Conservation (phyloP, 176 grass and related monocot species). For the Zoysia japonica region DNA sequence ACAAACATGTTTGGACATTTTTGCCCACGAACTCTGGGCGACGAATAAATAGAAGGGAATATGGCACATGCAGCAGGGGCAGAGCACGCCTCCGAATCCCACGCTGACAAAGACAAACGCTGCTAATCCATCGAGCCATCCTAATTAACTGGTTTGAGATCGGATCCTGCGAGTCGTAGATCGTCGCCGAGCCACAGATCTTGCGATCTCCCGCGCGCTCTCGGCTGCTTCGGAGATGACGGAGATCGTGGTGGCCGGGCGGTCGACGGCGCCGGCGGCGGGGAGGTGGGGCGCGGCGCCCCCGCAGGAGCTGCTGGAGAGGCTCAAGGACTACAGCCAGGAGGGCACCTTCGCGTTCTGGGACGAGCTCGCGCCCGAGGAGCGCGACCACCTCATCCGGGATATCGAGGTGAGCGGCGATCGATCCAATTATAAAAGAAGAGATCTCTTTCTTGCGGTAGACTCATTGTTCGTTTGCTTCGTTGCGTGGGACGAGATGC, state of each 20-base stretch:
- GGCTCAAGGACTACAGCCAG: conserved; percentile 85
- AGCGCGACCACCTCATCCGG: conserved; percentile 70
- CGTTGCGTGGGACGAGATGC: neutral
- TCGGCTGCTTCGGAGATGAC: conserved; percentile 33
- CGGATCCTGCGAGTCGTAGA: conserved; percentile 19
- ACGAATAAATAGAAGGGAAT: neutral
- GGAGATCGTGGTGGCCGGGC: conserved; percentile 49
- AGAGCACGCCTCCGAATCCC: neutral
- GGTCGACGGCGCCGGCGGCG: conserved; percentile 31
- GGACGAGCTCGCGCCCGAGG: conserved; percentile 82
- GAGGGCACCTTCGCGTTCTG: conserved; percentile 82
- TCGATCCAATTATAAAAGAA: neutral
- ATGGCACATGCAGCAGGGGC: neutral
- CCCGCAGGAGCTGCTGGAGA: conserved; percentile 84
- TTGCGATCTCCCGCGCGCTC: neutral
- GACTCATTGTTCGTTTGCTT: neutral
- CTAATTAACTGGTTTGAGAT: conserved; percentile 27
- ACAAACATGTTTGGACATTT: neutral
- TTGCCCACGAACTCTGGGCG: neutral
- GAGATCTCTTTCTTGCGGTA: neutral
- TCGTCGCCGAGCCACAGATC: conserved; percentile 25
- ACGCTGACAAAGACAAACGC: conserved; percentile 32
- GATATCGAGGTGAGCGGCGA: conserved; percentile 65
- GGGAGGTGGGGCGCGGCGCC: conserved; percentile 56
- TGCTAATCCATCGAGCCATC: conserved; percentile 18